Evolutionary conservation across 1,284 basidiomycete species (phyloP).

Genomic region (Ceratobasidium papillatum): DNA sequence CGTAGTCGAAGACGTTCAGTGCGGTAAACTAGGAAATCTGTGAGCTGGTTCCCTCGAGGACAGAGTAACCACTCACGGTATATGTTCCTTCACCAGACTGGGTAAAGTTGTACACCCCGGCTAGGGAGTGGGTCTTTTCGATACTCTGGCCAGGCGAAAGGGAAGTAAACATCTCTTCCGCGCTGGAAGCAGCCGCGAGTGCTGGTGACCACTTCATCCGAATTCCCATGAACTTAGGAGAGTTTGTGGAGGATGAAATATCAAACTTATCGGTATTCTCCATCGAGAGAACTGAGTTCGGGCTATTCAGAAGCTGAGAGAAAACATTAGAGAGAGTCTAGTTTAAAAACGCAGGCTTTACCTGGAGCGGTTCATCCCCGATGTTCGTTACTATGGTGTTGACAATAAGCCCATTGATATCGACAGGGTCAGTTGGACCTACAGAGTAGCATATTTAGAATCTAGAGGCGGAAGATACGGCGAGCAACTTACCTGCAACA

Average conservation of each 20-base stretch:
- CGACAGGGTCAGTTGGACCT: constrained; percentile 52
- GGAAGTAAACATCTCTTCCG: background rate
- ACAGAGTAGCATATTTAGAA: background rate
- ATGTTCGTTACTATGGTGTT: background rate
- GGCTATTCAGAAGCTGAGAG: constrained; percentile 20
- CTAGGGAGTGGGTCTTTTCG: constrained; percentile 34
- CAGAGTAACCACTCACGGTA: background rate
- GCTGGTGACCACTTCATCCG: background rate
- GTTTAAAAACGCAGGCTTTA: background rate
- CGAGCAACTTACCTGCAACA: background rate
- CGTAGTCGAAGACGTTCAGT: constrained; percentile 4
- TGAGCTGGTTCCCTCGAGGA: background rate
- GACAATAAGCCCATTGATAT: background rate
- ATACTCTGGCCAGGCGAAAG: constrained; percentile 38
- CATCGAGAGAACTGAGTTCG: constrained; percentile 46
- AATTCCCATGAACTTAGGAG: background rate
- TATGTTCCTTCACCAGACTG: constrained; percentile 11
- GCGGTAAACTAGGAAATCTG: background rate
- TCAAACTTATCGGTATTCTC: constrained; percentile 57
- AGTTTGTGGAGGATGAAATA: constrained; percentile 47
- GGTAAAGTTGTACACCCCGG: constrained; percentile 42
- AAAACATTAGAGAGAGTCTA: background rate
- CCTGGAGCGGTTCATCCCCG: constrained; percentile 8
- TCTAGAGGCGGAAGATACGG: background rate
- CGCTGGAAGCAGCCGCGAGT: background rate